Evolutionary conservation across 441 rosid genomes (phyloP).

Genomic region (Euphorbia schlechtendalii): DNA sequence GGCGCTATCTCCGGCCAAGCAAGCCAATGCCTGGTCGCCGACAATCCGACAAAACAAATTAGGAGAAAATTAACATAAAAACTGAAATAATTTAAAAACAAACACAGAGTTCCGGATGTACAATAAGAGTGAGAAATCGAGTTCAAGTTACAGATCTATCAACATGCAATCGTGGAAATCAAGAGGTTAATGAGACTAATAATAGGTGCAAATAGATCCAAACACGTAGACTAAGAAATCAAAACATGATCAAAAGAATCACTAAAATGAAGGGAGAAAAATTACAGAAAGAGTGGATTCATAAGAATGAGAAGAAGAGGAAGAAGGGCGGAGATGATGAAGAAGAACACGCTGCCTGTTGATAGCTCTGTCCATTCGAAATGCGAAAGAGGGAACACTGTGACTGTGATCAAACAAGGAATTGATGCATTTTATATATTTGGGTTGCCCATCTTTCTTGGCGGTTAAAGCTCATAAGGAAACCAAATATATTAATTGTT

Average conservation of each 20-base stretch:
- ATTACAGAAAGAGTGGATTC: conserved; percentile 62
- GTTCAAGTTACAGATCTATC: not conserved
- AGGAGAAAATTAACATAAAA: conserved; percentile 1
- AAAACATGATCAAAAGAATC: too few species aligned
- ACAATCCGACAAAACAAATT: not conserved
- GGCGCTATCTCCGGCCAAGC: conserved; percentile 83
- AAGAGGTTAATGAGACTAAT: not conserved
- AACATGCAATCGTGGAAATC: not conserved
- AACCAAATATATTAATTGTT: too few species aligned
- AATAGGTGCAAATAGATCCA: not conserved
- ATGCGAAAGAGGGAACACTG: not conserved
- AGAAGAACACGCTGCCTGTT: conserved; percentile 80
- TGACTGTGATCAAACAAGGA: not conserved
- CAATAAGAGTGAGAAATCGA: too few species aligned
- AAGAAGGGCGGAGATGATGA: conserved; percentile 75
- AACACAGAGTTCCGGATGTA: too few species aligned
- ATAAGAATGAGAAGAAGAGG: conserved; percentile 38
- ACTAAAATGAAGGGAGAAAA: not conserved
- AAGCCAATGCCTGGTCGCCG: conserved; percentile 56
- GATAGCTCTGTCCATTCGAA: conserved; percentile 66
- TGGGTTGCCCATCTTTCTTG: not conserved
- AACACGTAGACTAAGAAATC: not conserved
- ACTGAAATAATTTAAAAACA: not conserved
- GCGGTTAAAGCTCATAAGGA: conserved; percentile 7
- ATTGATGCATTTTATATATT: not conserved